Conservation (phyloP, 805 yeast species). For the Pichia nakasei region DNA sequence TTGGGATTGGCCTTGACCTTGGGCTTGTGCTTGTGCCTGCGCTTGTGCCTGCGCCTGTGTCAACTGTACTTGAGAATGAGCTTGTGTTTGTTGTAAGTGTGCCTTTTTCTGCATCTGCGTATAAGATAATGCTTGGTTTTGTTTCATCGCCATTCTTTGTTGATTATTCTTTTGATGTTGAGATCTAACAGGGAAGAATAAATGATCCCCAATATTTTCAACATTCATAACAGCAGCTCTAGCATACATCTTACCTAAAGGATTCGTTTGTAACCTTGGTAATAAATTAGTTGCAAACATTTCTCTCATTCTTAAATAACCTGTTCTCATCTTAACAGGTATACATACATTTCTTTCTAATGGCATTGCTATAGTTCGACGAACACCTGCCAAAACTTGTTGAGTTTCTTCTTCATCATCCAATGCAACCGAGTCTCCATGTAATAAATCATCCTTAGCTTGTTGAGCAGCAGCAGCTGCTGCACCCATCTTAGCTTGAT, state of each 20-base stretch:
- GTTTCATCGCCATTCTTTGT: constrained; percentile 8
- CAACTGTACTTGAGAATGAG: constrained; percentile 5
- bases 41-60: constrained; percentile 1
- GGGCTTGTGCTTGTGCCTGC: neutral
- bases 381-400: constrained; percentile 82
- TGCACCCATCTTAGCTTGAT: constrained; percentile 84
- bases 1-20: neutral
- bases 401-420: constrained; percentile 92
- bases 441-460: constrained; percentile 56
- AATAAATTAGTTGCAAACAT: constrained; percentile 83
- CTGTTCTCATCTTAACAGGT: constrained; percentile 62
- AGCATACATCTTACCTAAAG: constrained; percentile 73
- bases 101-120: constrained; percentile 12
- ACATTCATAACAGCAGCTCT: constrained; percentile 68
- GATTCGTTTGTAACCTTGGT: constrained; percentile 48
- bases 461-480: constrained; percentile 74
- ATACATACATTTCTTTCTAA: constrained; percentile 65
- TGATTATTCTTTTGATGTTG: constrained; percentile 28
- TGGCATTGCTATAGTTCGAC: constrained; percentile 73
- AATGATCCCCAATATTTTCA: constrained; percentile 59
- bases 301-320: constrained; percentile 82
- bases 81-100: constrained; percentile 5
- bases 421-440: constrained; percentile 38
- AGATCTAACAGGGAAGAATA: constrained; percentile 41
- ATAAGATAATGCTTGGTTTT: constrained; percentile 9